Evolutionary conservation across 2,329 filamentous ascomycete species (phyloP).

Genomic region (Chaetomium olivaceum): DNA sequence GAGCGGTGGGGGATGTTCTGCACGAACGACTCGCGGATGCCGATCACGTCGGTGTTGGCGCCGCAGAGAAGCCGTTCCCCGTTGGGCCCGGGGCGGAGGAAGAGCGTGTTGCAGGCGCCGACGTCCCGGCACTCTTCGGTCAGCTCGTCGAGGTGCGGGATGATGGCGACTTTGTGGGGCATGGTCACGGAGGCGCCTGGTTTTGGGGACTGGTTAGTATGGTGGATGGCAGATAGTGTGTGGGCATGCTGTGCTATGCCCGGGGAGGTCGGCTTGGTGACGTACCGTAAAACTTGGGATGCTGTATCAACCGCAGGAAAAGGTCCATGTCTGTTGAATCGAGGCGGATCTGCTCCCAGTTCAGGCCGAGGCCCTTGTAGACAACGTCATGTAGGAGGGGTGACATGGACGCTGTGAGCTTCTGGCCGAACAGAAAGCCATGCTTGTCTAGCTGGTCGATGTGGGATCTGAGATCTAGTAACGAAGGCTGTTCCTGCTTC

Average conservation of each 20-base stretch:
- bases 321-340: conserved; percentile 52
- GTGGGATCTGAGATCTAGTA: conserved; percentile 18
- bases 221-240: no score
- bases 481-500: conserved; percentile 15
- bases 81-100: conserved; percentile 51
- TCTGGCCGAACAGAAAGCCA: conserved; percentile 59
- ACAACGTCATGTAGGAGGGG: conserved; percentile 56
- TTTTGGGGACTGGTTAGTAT: background rate
- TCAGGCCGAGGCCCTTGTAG: conserved; percentile 51
- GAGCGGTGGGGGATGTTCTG: conserved; percentile 50
- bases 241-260: no score
- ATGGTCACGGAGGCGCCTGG: conserved; percentile 73
- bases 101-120: conserved; percentile 80
- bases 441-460: conserved; percentile 44
- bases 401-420: conserved; percentile 56
- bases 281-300: conserved; percentile 63
- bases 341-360: conserved; percentile 54
- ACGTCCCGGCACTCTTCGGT: conserved; percentile 72
- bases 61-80: conserved; percentile 61
- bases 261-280: background rate
- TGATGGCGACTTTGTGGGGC: conserved; percentile 79
- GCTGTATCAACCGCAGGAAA: conserved; percentile 54
- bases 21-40: conserved; percentile 71
- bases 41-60: conserved; percentile 80
- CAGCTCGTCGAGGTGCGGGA: conserved; percentile 70